phyloP scores from a whole-genome alignment of 1,139 yeast genomes.

The Yamadazyma blattariae region DNA sequence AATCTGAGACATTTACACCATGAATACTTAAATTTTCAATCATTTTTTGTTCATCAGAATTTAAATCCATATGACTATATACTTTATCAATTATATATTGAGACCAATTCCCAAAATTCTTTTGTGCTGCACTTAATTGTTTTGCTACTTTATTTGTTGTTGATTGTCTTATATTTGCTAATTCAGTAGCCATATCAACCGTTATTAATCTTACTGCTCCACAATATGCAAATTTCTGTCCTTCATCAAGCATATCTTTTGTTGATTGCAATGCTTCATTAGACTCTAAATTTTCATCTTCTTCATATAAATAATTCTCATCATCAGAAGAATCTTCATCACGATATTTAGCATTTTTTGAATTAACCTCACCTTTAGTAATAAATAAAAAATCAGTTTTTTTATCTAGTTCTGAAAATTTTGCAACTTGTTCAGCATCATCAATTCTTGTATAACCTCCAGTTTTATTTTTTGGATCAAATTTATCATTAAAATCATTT shows the following conservation, averaged over 20 bases:
- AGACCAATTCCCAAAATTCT: constrained; percentile 85
- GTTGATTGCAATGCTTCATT: constrained; percentile 74
- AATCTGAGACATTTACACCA: constrained; percentile 73
- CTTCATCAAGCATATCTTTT: constrained; percentile 73
- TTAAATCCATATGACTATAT: constrained; percentile 77
- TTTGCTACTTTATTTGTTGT: constrained; percentile 53
- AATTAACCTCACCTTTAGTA: constrained; percentile 13
- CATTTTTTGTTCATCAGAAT: constrained; percentile 77
- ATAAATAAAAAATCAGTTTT: constrained; percentile 79
- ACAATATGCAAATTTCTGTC: constrained; percentile 88
- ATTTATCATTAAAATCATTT: constrained; percentile 19
- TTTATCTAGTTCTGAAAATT: constrained; percentile 69
- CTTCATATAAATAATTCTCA: constrained; percentile 19
- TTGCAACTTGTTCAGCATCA: constrained; percentile 81
- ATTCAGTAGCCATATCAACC: constrained; percentile 77
- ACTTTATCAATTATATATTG: constrained; percentile 66
- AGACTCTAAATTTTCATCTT: constrained; percentile 45
- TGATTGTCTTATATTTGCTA: constrained; percentile 60
- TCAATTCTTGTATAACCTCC: constrained; percentile 87
- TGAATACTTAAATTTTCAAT: constrained; percentile 83
- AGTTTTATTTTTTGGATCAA: constrained; percentile 20
- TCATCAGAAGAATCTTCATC: constrained; percentile 21
- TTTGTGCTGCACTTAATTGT: constrained; percentile 66
- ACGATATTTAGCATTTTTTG: constrained; percentile 15
- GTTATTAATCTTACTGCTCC: constrained; percentile 77